phyloP scores from a whole-genome alignment of 768 basidiomycete species.

The Termitomyces sp. region DNA sequence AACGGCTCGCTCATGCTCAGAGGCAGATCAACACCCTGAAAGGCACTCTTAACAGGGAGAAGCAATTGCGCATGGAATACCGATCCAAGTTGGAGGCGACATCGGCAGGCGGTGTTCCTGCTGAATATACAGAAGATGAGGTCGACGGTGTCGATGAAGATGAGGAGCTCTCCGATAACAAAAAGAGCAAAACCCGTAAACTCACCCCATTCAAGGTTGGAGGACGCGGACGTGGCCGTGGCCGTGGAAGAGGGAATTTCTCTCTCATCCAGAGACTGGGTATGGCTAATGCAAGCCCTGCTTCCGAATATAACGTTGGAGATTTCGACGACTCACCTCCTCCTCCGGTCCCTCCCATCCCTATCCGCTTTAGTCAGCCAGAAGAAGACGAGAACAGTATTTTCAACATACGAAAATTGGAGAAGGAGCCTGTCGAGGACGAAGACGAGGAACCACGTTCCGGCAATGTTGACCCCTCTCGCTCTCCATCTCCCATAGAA shows the following conservation, averaged over 20 bases:
- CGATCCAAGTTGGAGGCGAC: constrained; percentile 50
- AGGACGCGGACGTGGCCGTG: constrained; percentile 49
- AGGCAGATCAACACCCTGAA: constrained; percentile 82
- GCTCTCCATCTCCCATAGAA: constrained; percentile 36
- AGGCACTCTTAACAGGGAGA: constrained; percentile 76
- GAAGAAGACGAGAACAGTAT: constrained; percentile 35
- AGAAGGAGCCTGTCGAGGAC: constrained; percentile 21
- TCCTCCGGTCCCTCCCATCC: constrained; percentile 40
- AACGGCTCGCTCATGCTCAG: constrained; percentile 82
- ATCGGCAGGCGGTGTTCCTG: constrained; percentile 24
- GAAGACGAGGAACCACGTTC: constrained; percentile 18
- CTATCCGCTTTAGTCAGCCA: constrained; percentile 29
- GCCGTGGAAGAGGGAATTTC: constrained; percentile 45
- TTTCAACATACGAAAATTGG: constrained; percentile 25
- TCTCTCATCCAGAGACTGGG: constrained; percentile 62
- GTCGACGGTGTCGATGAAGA: constrained; percentile 35
- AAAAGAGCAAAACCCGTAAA: constrained; percentile 32
- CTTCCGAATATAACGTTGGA: constrained; percentile 45
- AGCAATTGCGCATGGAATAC: constrained; percentile 72
- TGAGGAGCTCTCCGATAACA: constrained; percentile 37
- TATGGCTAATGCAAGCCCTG: constrained; percentile 49
- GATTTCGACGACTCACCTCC: constrained; percentile 29
- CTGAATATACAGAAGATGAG: constrained; percentile 42
- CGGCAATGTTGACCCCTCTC: constrained; percentile 12
- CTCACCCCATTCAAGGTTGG: constrained; percentile 55